These are phyloP conservation scores for Vitis rupestris DNA, from an alignment of 164 flowering plant species.

Conservation along the genomic window DNA sequence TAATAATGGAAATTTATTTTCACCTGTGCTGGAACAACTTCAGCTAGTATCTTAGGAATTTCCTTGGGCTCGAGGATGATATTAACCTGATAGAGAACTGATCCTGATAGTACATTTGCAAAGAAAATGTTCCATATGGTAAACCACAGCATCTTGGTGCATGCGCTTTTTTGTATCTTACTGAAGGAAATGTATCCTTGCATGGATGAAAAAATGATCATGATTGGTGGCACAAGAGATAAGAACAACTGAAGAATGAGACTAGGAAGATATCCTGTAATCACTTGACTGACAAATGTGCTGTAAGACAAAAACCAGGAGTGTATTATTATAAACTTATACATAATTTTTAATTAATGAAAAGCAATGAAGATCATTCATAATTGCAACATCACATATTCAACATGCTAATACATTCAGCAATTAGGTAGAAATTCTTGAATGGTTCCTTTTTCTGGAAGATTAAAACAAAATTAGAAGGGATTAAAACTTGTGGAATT, in stretches of 20 bases:
- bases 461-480: neutral
- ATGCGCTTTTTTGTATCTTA: constrained; percentile 80
- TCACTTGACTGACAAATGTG: constrained; percentile 62
- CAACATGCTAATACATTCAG: neutral
- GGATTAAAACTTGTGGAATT: neutral
- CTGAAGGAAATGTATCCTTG: constrained; percentile 78
- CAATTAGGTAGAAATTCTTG: neutral
- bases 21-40: constrained; percentile 89
- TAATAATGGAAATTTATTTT: constrained; percentile 7
- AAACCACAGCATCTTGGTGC: constrained; percentile 73
- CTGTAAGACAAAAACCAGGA: constrained; percentile 40
- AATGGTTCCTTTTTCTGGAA: neutral
- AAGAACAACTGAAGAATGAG: constrained; percentile 80
- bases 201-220: constrained; percentile 73
- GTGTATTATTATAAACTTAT: neutral
- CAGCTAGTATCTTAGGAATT: constrained; percentile 64
- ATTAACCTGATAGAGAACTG: constrained; percentile 43
- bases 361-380: neutral
- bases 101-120: constrained; percentile 83
- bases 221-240: constrained; percentile 71
- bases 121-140: constrained; percentile 93
- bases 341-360: neutral
- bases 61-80: constrained; percentile 70
- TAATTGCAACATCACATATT: neutral
- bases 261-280: constrained; percentile 97